Base-by-base conservation (phyloP, 352 stramenopile species). In the Phytophthora idaei region DNA sequence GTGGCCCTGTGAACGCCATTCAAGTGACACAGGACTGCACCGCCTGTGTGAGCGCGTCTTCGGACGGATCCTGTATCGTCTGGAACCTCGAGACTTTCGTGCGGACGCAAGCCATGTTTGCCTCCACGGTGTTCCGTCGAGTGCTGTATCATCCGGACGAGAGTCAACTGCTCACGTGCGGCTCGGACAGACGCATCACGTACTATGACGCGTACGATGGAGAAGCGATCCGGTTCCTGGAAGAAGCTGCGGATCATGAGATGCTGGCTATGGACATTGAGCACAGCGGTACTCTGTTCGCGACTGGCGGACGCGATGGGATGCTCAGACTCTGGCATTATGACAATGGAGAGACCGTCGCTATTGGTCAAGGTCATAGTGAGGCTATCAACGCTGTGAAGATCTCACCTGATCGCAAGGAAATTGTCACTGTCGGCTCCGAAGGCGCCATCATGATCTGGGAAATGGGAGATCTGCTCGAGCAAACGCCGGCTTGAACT, bases 121-220 rank as follows among this genome's bases (percentile, higher is more conserved):
- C 97, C 31, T 95, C 88, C 49, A 98, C 95, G 12, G 88, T 99
- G 9, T 99, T 99, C 71, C 91, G 94, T 49, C 73, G 87, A 52
- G 85, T 98, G 21, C 61, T 95, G 34, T 99, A 98, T 80, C 96
- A 99, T 74, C 96, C 97, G 5, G 97, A 99, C 79, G 95, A 98
- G 64, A 97, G 83, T 36, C 97, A 99, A 75, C 88, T 99, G 67
- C 81, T 99, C 53, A 99, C 97, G 36, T 98, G 93, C 69, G 94
- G 95, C 44, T 93, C 84, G 15, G 97, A 99, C 69, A 89, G 94
- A 51, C 98, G 98, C 61, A 91, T 99, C 61, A 98, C 93, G 28
- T 99, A 98, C 78, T 99, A 97, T 75, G 96, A 99, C 74, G 92
- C 95, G 34, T 98, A 95, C 64, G 95, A 99, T 65, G 94, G 93